phyloP scores from a whole-genome alignment of 2,329 filamentous ascomycete genomes.

The Fusarium chlamydosporum region DNA sequence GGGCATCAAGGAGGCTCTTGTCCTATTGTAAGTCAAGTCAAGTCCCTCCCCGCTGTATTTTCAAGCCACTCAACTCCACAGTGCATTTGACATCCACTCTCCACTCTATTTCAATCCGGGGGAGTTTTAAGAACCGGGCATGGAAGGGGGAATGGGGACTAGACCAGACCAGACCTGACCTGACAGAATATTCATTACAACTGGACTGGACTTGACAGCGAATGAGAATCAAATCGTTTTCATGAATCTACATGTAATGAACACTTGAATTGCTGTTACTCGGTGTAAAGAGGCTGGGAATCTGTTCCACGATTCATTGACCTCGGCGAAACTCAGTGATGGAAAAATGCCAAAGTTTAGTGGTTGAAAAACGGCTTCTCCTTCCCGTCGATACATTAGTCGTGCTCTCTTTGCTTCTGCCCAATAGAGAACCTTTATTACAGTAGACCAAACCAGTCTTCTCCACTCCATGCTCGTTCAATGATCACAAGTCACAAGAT shows the following conservation, averaged over 20 bases:
- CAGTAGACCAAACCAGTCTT: conserved; percentile 19
- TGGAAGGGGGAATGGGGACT: conserved; percentile 15
- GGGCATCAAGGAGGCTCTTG: conserved; percentile 31
- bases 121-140: conserved; percentile 31
- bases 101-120: conserved; percentile 44
- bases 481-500: conserved; percentile 13
- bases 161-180: conserved; percentile 1
- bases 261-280: background rate
- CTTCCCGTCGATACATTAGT: conserved; percentile 15
- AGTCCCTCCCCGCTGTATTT: conserved; percentile 18
- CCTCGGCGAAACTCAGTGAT: conserved; percentile 8
- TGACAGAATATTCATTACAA: conserved; percentile 17
- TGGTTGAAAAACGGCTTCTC: conserved; percentile 3
- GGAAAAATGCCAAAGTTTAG: conserved; percentile 1
- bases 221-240: background rate
- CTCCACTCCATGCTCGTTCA: conserved; percentile 16
- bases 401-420: conserved; percentile 12
- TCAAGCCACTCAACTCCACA: conserved; percentile 28
- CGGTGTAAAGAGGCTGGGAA: background rate
- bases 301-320: background rate
- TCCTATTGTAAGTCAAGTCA: conserved; percentile 40
- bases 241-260: background rate
- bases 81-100: conserved; percentile 9
- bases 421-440: conserved; percentile 12
- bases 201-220: background rate